Evolutionary conservation across 768 basidiomycete genomes (phyloP), one percentile per base, ranked within the genome.

Genomic region (Xanthoconium purpureum): DNA sequence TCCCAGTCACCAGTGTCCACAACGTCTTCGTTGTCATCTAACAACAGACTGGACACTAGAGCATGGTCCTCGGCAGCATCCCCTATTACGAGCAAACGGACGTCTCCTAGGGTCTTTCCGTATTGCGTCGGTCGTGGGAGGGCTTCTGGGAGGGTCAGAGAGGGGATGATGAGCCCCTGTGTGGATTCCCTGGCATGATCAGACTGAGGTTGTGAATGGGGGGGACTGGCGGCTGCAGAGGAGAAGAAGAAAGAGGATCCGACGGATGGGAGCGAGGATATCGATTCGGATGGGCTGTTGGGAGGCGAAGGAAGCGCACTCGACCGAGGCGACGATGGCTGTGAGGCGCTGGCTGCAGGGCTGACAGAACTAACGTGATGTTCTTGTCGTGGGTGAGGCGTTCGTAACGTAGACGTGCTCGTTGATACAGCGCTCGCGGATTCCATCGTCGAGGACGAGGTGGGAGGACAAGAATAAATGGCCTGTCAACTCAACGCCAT

Each of bases 221-320:
- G 83, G 3, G 84, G 87, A 58, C 85, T 87, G 1, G 82, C 82
- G 13, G 85, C 85, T 0, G 81, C 84, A 11, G 87, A 89, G 33
- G 86, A 88, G 74, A 88, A 89, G 74, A 89, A 87, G 77, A 88
- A 88, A 1, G 85, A 87, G 2, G 85, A 88, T 17, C 84, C 80
- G 13, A 88, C 82, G 2, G 86, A 88, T 1, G 88, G 88, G 4
- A 89, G 74, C 6, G 88, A 89, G 2, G 88, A 89, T 39, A 84
- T 73, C 2, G 84, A 86, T 48, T 77, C 83, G 10, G 81, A 77
- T 40, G 81, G 87, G 64, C 86, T 87, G 64, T 81, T 79, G 40
- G 84, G 81, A 12, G 82, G 80, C 9, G 86, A 85, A 17, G 82
- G 81, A 42, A 79, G 69, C 3, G 74, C 70, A 57, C 78, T 80